A percentile compares a stretch with the other conserved stretches of the same genome.
Conservation (phyloP, 495 filamentous ascomycete species). For the Rostrohypoxylon terebratum region DNA sequence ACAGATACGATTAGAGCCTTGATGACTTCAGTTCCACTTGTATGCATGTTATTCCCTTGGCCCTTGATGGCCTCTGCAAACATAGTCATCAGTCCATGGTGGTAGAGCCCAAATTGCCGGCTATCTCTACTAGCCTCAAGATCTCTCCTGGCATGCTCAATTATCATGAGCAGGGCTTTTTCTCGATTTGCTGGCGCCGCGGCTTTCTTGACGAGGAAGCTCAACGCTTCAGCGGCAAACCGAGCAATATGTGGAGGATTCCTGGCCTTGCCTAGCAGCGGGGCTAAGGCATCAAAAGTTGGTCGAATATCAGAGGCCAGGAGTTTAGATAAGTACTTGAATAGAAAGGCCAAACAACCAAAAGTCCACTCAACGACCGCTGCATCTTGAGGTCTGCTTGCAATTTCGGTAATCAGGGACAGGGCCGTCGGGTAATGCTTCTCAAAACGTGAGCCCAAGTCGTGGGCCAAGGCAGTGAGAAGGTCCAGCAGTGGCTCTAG, state of each 20-base stretch:
- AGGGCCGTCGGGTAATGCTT: conserved; percentile 81
- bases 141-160: conserved; percentile 76
- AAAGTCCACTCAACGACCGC: conserved; percentile 98
- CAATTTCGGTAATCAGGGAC: conserved; percentile 69
- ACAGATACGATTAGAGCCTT: conserved; percentile 67
- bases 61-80: conserved; percentile 90
- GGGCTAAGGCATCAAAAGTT: conserved; percentile 82
- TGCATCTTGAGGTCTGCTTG: conserved; percentile 63
- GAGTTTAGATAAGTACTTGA: conserved; percentile 93
- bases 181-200: conserved; percentile 78
- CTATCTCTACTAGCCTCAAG: conserved; percentile 64
- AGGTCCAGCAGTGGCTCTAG: conserved; percentile 88
- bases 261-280: conserved; percentile 83
- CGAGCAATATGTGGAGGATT: conserved; percentile 86
- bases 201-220: conserved; percentile 91
- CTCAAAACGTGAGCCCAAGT: conserved; percentile 89
- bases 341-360: conserved; percentile 90
- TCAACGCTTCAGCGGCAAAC: conserved; percentile 94
- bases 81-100: conserved; percentile 88
- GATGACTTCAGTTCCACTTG: conserved; percentile 78
- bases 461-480: conserved; percentile 89
- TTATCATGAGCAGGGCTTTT: conserved; percentile 73
- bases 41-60: conserved; percentile 81
- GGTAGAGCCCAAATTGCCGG: conserved; percentile 71
- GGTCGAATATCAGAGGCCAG: conserved; percentile 87